Evolutionary conservation across 768 basidiomycete species (phyloP).

Genomic region (Podaxis sp.): DNA sequence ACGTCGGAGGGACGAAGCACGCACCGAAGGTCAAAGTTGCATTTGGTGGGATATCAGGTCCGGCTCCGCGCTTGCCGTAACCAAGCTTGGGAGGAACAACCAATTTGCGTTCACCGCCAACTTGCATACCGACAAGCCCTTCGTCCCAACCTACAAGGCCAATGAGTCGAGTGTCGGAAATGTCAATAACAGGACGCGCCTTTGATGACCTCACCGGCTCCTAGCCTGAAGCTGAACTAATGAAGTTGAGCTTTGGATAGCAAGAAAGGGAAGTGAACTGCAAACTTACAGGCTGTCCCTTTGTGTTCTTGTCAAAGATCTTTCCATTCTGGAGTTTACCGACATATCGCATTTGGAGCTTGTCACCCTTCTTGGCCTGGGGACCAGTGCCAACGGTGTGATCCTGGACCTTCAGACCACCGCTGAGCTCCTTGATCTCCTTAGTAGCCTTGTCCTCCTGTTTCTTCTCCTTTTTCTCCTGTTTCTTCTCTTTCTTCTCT

Average conservation of each 20-base stretch:
- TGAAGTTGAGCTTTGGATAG: not conserved
- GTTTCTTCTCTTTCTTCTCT: constrained; percentile 28
- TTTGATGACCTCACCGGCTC: constrained; percentile 90
- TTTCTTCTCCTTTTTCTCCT: constrained; percentile 35
- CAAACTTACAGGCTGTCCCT: constrained; percentile 77
- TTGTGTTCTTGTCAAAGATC: constrained; percentile 76
- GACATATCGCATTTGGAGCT: constrained; percentile 85
- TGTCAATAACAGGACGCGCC: constrained; percentile 37
- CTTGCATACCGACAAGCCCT: constrained; percentile 90
- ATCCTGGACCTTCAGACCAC: constrained; percentile 78
- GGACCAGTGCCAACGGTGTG: constrained; percentile 80
- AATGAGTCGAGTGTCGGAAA: not conserved
- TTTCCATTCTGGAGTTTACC: constrained; percentile 82
- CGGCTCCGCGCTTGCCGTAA: constrained; percentile 59
- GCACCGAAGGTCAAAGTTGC: constrained; percentile 81
- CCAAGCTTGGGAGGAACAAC: constrained; percentile 69
- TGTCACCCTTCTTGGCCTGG: constrained; percentile 82
- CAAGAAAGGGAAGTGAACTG: not conserved
- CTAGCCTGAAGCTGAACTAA: constrained; percentile 57
- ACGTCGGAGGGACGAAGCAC: constrained; percentile 19
- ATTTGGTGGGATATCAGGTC: constrained; percentile 68
- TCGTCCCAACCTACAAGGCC: constrained; percentile 77
- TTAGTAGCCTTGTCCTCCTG: constrained; percentile 30
- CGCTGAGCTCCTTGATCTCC: constrained; percentile 47
- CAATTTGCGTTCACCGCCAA: constrained; percentile 83